These are phyloP conservation scores for Komagataella populi DNA, from an alignment of 805 yeast species.

Conservation along the genomic window DNA sequence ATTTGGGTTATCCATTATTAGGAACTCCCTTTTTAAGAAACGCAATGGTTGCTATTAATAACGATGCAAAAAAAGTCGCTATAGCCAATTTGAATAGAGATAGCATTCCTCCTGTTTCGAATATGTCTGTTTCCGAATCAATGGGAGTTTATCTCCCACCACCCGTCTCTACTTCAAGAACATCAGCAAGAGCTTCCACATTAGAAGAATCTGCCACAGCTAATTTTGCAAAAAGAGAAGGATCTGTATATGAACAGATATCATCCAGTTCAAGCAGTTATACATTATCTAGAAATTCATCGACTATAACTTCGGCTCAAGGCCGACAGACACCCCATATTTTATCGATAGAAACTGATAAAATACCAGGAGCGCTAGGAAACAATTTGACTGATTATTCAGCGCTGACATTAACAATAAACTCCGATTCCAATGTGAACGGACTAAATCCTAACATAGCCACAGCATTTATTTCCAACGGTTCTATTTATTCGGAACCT, in stretches of 20 bases:
- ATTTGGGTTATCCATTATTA: slow-evolving; percentile 34
- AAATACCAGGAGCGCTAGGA: slow-evolving; percentile 16
- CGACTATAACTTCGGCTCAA: neutral
- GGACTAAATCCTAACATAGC: neutral
- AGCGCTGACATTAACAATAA: slow-evolving; percentile 13
- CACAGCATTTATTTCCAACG: slow-evolving; percentile 13
- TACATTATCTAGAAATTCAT: neutral
- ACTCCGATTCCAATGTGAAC: neutral
- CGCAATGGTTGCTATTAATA: slow-evolving; percentile 49
- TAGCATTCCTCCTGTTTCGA: neutral
- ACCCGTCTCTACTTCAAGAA: neutral
- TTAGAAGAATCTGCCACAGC: neutral
- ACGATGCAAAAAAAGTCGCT: slow-evolving; percentile 41
- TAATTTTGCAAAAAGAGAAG: neutral
- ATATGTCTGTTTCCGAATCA: neutral
- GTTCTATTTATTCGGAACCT: slow-evolving; percentile 3
- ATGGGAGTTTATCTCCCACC: neutral
- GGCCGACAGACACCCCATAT: neutral
- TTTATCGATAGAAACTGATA: slow-evolving; percentile 13
- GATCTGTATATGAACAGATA: neutral
- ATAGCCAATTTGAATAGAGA: slow-evolving; percentile 28
- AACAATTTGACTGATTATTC: slow-evolving; percentile 11
- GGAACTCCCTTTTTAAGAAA: slow-evolving; percentile 46
- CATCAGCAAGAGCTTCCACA: neutral
- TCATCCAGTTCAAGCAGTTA: neutral